Evolutionary conservation across 208 protist genomes (phyloP).

Genomic region (Trypanosoma congolense): DNA sequence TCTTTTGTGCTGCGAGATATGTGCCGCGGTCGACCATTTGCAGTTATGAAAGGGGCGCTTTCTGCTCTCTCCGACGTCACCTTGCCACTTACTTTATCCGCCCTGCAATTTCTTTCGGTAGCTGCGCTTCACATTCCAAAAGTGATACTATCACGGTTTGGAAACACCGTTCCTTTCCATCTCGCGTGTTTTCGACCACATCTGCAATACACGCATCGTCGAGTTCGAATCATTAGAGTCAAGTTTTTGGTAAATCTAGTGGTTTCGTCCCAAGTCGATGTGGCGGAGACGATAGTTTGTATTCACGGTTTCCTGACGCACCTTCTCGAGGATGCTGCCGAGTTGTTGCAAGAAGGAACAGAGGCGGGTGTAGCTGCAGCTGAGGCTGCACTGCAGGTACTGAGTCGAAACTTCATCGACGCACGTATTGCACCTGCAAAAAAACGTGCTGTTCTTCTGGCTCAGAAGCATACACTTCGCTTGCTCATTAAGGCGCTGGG

Average conservation of each 20-base stretch:
- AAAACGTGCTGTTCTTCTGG: slow-evolving; percentile 63
- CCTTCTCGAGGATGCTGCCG: slow-evolving; percentile 79
- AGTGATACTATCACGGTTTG: slow-evolving; percentile 68
- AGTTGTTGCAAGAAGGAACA: slow-evolving; percentile 77
- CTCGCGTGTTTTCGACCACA: slow-evolving; percentile 65
- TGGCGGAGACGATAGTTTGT: slow-evolving; percentile 51
- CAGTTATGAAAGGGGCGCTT: slow-evolving; percentile 41
- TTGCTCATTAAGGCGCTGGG: slow-evolving; percentile 80
- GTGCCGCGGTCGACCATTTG: slow-evolving; percentile 52
- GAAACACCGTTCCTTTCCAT: slow-evolving; percentile 60
- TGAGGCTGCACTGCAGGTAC: slow-evolving; percentile 40
- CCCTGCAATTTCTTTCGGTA: slow-evolving; percentile 53
- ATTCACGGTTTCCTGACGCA: slow-evolving; percentile 76
- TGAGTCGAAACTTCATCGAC: slow-evolving; percentile 63
- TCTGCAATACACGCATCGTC: slow-evolving; percentile 74
- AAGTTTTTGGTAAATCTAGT: slow-evolving; percentile 71
- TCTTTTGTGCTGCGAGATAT: slow-evolving; percentile 53
- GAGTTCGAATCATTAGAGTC: slow-evolving; percentile 53
- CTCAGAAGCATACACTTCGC: slow-evolving; percentile 78
- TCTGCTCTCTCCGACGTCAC: slow-evolving; percentile 46
- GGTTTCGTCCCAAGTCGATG: slow-evolving; percentile 27
- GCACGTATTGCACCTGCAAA: slow-evolving; percentile 38
- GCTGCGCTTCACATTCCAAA: slow-evolving; percentile 55
- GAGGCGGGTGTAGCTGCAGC: slow-evolving; percentile 45
- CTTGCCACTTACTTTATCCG: slow-evolving; percentile 35